Percentiles rank a stretch among this genome's conserved stretches.
phyloP scores from a whole-genome alignment of 257 asterid species.

The Fraxinus cuspidata region DNA sequence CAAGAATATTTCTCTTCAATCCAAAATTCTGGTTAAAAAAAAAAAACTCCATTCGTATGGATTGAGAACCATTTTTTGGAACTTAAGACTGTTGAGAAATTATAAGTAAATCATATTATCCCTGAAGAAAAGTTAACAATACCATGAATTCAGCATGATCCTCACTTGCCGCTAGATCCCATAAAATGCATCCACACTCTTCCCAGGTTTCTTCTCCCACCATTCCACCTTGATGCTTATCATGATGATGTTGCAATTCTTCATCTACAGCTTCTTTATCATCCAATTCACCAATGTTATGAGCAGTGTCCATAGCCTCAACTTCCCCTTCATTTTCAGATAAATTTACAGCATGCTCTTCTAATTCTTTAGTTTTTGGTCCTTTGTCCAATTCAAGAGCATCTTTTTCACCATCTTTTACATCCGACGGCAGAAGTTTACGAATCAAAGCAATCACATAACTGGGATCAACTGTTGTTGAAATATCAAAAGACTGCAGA shows the following conservation, averaged over 20 bases:
- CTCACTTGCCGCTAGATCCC: slow-evolving; percentile 96
- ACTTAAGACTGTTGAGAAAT: not conserved
- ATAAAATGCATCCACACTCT: slow-evolving; percentile 86
- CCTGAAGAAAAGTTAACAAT: slow-evolving; percentile 10
- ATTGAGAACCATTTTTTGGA: not conserved
- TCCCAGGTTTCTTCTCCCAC: slow-evolving; percentile 69
- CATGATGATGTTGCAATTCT: slow-evolving; percentile 15
- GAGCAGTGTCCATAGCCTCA: slow-evolving; percentile 45
- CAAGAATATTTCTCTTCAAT: slow-evolving; percentile 5
- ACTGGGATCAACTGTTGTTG: slow-evolving; percentile 89
- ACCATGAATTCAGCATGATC: slow-evolving; percentile 92
- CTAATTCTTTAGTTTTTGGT: slow-evolving; percentile 32
- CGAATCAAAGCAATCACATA: slow-evolving; percentile 88
- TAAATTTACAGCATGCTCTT: slow-evolving; percentile 23
- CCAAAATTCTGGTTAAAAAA: not conserved
- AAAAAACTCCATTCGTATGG: not conserved
- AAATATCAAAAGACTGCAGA: slow-evolving; percentile 73
- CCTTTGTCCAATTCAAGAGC: slow-evolving; percentile 32
- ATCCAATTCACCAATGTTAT: slow-evolving; percentile 33
- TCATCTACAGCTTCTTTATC: slow-evolving; percentile 31
- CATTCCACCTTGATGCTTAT: slow-evolving; percentile 31
- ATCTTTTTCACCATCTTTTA: slow-evolving; percentile 31
- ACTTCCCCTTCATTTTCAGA: slow-evolving; percentile 49
- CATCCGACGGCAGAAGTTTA: slow-evolving; percentile 64
- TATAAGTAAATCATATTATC: slow-evolving; percentile 14